phyloP scores from a whole-genome alignment of 495 filamentous ascomycete genomes.

The Aspergillus taichungensis region DNA sequence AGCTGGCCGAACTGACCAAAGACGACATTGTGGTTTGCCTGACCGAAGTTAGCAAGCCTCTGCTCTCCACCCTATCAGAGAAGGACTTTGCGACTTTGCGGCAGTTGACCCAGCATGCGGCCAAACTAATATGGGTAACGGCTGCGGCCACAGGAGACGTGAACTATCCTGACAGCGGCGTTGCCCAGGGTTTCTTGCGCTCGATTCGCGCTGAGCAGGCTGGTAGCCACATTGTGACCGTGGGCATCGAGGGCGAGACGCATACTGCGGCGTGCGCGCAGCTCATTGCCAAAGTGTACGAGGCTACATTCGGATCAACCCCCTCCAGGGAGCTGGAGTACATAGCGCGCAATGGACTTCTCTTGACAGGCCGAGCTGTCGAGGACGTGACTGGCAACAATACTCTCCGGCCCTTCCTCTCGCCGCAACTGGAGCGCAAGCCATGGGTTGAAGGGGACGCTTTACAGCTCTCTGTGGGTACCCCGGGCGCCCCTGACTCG shows the following conservation, averaged over 20 bases:
- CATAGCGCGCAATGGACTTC: no score
- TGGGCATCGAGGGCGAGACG: constrained; percentile 2
- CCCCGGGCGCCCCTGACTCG: neutral
- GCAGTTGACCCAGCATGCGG: neutral
- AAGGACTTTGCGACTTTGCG: constrained; percentile 1
- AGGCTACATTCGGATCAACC: neutral
- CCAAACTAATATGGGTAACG: constrained; percentile 3
- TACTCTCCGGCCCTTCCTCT: neutral
- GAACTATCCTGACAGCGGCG: constrained; percentile 3
- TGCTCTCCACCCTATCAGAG: neutral
- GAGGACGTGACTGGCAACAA: no score
- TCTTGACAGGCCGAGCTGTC: no score
- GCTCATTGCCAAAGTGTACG: neutral
- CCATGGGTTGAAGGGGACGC: constrained; percentile 7
- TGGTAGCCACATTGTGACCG: constrained; percentile 12
- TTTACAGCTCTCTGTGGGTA: neutral
- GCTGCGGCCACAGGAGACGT: neutral
- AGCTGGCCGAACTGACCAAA: neutral
- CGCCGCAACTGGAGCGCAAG: constrained; percentile 6
- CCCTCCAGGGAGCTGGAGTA: neutral
- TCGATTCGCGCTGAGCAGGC: constrained; percentile 4
- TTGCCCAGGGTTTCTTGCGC: constrained; percentile 3
- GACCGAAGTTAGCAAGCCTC: neutral
- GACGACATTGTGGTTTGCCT: neutral
- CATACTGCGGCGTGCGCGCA: neutral